These are phyloP conservation scores for Rutstroemia sp. DNA, from an alignment of 2,329 filamentous ascomycete species.

Conservation along the genomic window DNA sequence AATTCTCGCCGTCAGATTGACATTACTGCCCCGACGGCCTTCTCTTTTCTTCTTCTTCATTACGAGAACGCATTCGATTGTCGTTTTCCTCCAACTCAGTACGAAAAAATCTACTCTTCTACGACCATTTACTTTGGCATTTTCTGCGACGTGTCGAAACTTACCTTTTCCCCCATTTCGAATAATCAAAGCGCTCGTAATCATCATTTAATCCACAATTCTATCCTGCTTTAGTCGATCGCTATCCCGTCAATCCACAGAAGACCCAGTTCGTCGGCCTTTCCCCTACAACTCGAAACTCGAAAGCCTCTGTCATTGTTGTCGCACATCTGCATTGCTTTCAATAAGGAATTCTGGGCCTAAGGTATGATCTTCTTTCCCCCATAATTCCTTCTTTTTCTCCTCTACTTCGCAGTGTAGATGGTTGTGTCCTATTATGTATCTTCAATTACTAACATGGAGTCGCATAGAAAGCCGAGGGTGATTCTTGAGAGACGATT, in stretches of 20 bases:
- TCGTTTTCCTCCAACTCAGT: slow-evolving; percentile 12
- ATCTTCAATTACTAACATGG: slow-evolving; percentile 17
- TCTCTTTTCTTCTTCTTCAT: slow-evolving; percentile 3
- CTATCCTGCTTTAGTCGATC: not conserved
- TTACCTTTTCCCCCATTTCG: not conserved
- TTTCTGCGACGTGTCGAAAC: slow-evolving; percentile 7
- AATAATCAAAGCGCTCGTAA: slow-evolving; percentile 9
- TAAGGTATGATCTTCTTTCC: not conserved
- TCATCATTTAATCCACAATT: not conserved
- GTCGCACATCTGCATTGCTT: not conserved
- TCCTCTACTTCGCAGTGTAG: not conserved
- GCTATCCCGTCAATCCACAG: not conserved
- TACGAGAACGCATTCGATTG: slow-evolving; percentile 28
- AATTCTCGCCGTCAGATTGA: no score
- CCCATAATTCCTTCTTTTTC: not conserved
- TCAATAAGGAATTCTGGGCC: not conserved
- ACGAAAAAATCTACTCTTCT: not conserved
- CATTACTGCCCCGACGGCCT: not conserved
- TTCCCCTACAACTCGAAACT: slow-evolving; percentile 3
- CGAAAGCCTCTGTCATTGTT: not conserved
- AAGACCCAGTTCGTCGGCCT: slow-evolving; percentile 15
- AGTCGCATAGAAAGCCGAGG: slow-evolving; percentile 12
- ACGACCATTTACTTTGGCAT: not conserved
- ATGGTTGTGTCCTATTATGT: not conserved
- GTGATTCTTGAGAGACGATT: slow-evolving; percentile 19